Base-by-base conservation (phyloP, 1,284 basidiomycete species). In the Irpex sp. region DNA sequence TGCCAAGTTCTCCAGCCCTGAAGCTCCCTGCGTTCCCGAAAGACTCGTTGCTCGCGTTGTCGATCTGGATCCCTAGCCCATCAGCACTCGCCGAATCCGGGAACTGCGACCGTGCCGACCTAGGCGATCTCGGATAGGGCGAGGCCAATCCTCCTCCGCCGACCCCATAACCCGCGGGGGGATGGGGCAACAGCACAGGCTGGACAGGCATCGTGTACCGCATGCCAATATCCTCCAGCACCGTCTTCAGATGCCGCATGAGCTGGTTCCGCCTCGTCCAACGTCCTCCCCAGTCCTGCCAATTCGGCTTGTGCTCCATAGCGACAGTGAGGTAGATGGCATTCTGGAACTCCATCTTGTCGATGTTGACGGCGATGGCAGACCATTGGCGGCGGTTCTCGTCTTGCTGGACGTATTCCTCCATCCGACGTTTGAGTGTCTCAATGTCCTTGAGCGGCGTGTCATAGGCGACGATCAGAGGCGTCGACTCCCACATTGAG, bases 221-320 rank as follows among this genome's bases (percentile, higher is more conserved):
- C 64, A 93, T 76, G 69, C 90, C 87, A 60, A 93, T 82, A 37
- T 90, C 88, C 73, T 92, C 90, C 57, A 92, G 76, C 15, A 86
- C 73, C 4, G 76, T 80, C 75, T 90, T 92, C 61, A 93, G 78
- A 68, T 88, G 75, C 59, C 87, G 82, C 88, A 92, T 91, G 73
- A 92, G 89, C 33, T 75, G 78, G 9, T 83, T 92, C 65, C 89
- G 85, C 53, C 89, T 83, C 8, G 76, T 78, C 89, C 88, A 93
- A 61, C 92, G 81, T 11, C 84, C 90, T 59, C 89, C 90, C 92
- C 92, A 94, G 68, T 93, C 90, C 73, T 94, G 92, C 92, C 92
- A 94, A 72, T 93, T 93, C 47, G 87, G 81, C 61, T 88, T 86
- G 74, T 91, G 92, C 75, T 94, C 92, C 72, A 94, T 84, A 15